These are phyloP conservation scores for Vigna unguiculata DNA, from an alignment of 306 rosid genomes.

Conservation along the genomic window DNA sequence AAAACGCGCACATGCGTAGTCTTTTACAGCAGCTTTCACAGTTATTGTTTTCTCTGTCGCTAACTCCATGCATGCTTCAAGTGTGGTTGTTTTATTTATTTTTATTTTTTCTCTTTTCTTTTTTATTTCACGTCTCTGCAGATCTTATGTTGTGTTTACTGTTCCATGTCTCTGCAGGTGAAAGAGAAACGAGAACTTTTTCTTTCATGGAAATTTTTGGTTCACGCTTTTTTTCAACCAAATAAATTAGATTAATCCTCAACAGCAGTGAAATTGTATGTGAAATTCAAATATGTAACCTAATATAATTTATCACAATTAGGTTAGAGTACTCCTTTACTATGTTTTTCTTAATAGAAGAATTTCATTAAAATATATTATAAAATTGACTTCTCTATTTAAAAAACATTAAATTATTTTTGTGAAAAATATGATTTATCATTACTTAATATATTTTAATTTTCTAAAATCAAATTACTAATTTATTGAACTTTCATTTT, in stretches of 20 bases:
- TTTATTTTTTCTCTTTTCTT: not conserved
- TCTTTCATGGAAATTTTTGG: not conserved
- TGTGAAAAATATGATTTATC: no score
- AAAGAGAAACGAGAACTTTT: slow-evolving; percentile 26
- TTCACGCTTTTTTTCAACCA: not conserved
- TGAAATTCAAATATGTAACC: no score
- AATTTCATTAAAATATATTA: no score
- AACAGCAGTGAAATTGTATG: not conserved
- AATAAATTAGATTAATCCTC: not conserved
- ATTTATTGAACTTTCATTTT: not conserved
- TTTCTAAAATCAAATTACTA: no score
- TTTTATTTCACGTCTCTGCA: slow-evolving; percentile 1
- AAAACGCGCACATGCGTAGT: not conserved
- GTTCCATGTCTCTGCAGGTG: not conserved
- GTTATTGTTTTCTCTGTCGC: slow-evolving; percentile 18
- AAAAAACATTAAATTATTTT: no score
- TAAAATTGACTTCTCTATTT: no score
- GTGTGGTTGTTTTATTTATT: slow-evolving; percentile 1
- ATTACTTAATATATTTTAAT: no score
- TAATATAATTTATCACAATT: no score
- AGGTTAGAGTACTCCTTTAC: no score
- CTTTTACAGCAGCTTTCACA: slow-evolving; percentile 35
- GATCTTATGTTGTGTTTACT: slow-evolving; percentile 1
- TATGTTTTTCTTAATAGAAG: no score
- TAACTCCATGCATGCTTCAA: not conserved